These are phyloP conservation scores for Carex littledalei DNA, from an alignment of 176 grass and related monocot species.

Conservation along the genomic window DNA sequence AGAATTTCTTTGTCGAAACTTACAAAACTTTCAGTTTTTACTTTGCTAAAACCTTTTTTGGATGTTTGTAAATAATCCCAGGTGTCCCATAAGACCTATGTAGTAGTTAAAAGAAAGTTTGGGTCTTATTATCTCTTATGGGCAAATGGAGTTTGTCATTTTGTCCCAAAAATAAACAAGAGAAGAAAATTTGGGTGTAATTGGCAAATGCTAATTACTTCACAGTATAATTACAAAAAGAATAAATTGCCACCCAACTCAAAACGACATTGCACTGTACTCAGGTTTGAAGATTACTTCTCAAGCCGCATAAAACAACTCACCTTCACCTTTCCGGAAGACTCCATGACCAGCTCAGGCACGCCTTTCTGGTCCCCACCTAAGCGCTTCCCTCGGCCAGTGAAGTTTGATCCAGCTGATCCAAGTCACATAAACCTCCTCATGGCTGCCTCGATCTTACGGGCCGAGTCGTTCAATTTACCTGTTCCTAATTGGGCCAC, in stretches of 20 bases:
- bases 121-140: neutral
- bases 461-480: constrained; percentile 78
- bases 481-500: constrained; percentile 62
- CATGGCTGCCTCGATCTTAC: constrained; percentile 65
- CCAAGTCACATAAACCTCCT: constrained; percentile 54
- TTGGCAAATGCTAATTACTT: neutral
- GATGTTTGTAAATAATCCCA: neutral
- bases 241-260: neutral
- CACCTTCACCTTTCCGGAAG: constrained; percentile 85
- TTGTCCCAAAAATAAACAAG: neutral
- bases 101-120: neutral
- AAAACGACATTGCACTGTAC: neutral
- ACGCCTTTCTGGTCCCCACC: constrained; percentile 91
- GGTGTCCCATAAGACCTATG: neutral
- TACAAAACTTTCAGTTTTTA: neutral
- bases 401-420: constrained; percentile 64
- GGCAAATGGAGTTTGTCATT: neutral
- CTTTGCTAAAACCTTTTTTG: neutral
- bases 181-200: neutral
- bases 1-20: neutral
- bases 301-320: constrained; percentile 80
- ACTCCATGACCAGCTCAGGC: constrained; percentile 67
- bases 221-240: neutral
- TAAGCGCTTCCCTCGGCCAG: constrained; percentile 72
- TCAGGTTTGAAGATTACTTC: constrained; percentile 93